A percentile compares a stretch with the other conserved stretches of the same genome.
These are phyloP conservation scores for Exophiala dermatitidis DNA, from an alignment of 2,329 filamentous ascomycete species.

Conservation along the genomic window DNA sequence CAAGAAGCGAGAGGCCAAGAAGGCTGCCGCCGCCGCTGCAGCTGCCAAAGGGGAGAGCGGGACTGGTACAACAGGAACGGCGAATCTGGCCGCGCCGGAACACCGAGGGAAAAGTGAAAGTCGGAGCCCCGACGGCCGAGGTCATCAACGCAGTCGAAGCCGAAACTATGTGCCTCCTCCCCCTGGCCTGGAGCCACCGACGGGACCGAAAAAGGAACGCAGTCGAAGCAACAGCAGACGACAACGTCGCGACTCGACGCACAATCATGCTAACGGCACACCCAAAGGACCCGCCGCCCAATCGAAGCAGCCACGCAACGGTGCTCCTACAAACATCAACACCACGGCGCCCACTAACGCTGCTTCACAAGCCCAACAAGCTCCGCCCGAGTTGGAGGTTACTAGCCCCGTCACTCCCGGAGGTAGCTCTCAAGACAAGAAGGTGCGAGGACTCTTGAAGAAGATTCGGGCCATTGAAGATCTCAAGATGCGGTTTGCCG, in stretches of 20 bases:
- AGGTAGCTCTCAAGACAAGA: conserved; percentile 70
- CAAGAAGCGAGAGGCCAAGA: conserved; percentile 95
- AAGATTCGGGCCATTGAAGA: conserved; percentile 98
- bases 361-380: conserved; percentile 24
- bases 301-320: conserved; percentile 12
- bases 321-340: conserved; percentile 30
- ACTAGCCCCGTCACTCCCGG: conserved; percentile 29
- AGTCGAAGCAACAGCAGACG: conserved; percentile 29
- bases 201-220: conserved; percentile 22
- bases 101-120: conserved; percentile 23
- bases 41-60: conserved; percentile 37
- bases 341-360: conserved; percentile 30
- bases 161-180: conserved; percentile 30
- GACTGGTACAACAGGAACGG: too few relatives aligned
- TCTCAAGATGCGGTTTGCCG: conserved; percentile 89
- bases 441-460: conserved; percentile 86
- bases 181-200: conserved; percentile 19
- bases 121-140: conserved; percentile 43
- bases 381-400: conserved; percentile 28
- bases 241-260: conserved; percentile 27
- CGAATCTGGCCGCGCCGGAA: conserved; percentile 9
- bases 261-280: conserved; percentile 19
- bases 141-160: conserved; percentile 50
- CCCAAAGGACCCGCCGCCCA: conserved; percentile 15
- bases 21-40: conserved; percentile 70